A percentile compares a stretch with the other conserved stretches of the same genome.
Conservation (phyloP, 345 rosid genomes). For the Psidium friedrichsthalianum region DNA sequence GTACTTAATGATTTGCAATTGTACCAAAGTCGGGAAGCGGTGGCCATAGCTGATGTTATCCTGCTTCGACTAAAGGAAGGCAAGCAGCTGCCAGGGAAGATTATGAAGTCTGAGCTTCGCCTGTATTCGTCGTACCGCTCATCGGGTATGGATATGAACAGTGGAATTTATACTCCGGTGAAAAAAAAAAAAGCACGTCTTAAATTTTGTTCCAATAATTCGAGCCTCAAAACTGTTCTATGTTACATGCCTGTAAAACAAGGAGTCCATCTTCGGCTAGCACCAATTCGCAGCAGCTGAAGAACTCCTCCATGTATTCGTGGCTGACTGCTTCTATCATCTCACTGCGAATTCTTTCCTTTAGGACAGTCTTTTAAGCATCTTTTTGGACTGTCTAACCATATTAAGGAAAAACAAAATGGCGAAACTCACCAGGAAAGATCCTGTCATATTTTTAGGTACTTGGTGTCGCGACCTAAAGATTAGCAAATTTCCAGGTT, state of each 20-base stretch:
- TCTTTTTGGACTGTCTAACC: not conserved
- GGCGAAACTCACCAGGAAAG: conserved; percentile 48
- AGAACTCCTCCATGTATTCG: conserved; percentile 80
- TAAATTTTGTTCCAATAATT: not conserved
- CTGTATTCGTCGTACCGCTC: conserved; percentile 66
- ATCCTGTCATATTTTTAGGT: conserved; percentile 61
- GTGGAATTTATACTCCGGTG: not conserved
- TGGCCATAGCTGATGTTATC: conserved; percentile 66
- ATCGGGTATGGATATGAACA: conserved; percentile 80
- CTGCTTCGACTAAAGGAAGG: conserved; percentile 76
- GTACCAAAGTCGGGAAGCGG: conserved; percentile 73
- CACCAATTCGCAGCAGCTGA: conserved; percentile 54
- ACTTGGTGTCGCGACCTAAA: too few species aligned
- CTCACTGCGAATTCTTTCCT: conserved; percentile 29
- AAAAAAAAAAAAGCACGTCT: not conserved
- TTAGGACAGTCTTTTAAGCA: not conserved
- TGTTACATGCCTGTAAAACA: conserved; percentile 58
- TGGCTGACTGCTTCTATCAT: conserved; percentile 91
- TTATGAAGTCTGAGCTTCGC: conserved; percentile 73
- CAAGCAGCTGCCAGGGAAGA: conserved; percentile 78
- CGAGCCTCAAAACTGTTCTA: not conserved
- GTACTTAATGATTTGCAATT: not conserved
- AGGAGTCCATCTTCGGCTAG: conserved; percentile 65
- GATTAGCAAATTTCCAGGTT: too few species aligned
- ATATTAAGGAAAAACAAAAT: not conserved